A percentile compares a stretch with the other conserved stretches of the same genome.
Conservation (phyloP, 2,329 filamentous ascomycete species). For the Ophiostoma populinum region DNA sequence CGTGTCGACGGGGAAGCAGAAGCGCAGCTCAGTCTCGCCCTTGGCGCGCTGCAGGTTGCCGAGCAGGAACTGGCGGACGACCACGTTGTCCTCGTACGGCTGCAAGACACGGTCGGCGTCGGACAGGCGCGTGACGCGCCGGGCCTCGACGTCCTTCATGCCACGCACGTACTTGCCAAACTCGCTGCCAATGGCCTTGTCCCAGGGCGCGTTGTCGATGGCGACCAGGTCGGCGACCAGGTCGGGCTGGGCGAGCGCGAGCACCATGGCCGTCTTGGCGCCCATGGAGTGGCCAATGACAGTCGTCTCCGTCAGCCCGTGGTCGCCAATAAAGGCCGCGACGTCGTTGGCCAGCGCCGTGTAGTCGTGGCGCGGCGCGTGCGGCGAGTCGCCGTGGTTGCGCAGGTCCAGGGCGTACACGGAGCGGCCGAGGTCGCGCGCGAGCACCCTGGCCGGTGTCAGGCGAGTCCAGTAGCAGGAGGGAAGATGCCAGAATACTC, state of each 20-base stretch:
- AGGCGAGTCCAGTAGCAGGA: not conserved
- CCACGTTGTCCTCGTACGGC: constrained; percentile 54
- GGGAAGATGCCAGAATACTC: constrained; percentile 19
- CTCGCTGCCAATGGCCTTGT: constrained; percentile 53
- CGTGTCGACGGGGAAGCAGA: constrained; percentile 61
- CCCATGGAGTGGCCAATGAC: constrained; percentile 96
- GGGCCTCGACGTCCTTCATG: constrained; percentile 66
- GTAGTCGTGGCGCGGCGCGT: constrained; percentile 63
- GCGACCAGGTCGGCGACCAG: constrained; percentile 56
- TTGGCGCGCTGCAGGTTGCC: constrained; percentile 55
- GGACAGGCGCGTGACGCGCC: constrained; percentile 46
- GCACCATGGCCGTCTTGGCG: constrained; percentile 79
- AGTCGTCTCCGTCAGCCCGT: constrained; percentile 51
- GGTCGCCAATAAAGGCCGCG: constrained; percentile 55
- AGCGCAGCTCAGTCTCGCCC: constrained; percentile 35
- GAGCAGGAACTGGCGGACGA: constrained; percentile 80
- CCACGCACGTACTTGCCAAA: constrained; percentile 69
- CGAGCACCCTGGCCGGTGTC: constrained; percentile 44
- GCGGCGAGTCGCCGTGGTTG: constrained; percentile 85
- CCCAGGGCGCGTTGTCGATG: constrained; percentile 84
- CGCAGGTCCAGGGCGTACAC: constrained; percentile 83
- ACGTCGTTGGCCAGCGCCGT: constrained; percentile 68
- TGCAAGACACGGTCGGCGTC: constrained; percentile 69
- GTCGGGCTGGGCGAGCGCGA: constrained; percentile 55
- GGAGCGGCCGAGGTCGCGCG: constrained; percentile 60